A percentile compares a stretch with the other conserved stretches of the same genome.
phyloP scores from a whole-genome alignment of 495 filamentous ascomycete genomes.

The Neurospora discreta region DNA sequence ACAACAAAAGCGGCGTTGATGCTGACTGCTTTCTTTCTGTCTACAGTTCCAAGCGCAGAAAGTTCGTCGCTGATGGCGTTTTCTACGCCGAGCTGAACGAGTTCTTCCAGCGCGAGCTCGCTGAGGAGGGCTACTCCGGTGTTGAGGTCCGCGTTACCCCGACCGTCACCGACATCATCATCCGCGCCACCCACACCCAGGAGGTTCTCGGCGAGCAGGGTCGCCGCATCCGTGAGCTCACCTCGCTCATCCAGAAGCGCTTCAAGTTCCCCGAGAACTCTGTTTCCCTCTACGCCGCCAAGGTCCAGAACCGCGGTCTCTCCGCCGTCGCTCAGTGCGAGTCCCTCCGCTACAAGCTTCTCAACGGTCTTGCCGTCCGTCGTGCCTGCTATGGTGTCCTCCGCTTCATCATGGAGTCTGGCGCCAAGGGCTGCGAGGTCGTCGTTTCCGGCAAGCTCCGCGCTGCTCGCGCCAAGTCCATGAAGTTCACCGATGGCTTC shows the following conservation, averaged over 20 bases:
- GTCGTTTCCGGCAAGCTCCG: conserved; percentile 98
- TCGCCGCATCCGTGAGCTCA: conserved; percentile 98
- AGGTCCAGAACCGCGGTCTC: conserved; percentile 99
- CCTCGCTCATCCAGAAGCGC: conserved; percentile 98
- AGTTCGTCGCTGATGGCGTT: conserved; percentile 99
- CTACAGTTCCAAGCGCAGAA: conserved; percentile 87
- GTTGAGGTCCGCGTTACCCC: conserved; percentile 99
- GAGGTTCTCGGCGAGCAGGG: conserved; percentile 99
- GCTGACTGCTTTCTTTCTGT: conserved; percentile 11
- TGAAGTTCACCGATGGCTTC: conserved; percentile 99
- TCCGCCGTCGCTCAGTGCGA: conserved; percentile 99
- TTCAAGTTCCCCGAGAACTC: conserved; percentile 99
- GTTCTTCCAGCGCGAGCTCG: conserved; percentile 99
- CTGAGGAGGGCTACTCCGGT: conserved; percentile 98
- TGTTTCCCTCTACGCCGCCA: conserved; percentile 98
- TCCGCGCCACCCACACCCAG: conserved; percentile 99
- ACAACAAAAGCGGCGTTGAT: neutral
- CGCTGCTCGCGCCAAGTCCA: conserved; percentile 97
- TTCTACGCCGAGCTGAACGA: conserved; percentile 99
- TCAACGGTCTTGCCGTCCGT: conserved; percentile 95
- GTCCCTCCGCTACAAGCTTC: conserved; percentile 98
- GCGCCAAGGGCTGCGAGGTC: conserved; percentile 99
- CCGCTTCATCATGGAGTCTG: conserved; percentile 98
- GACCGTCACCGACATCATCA: conserved; percentile 99
- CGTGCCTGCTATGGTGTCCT: conserved; percentile 99